Evolutionary conservation across 176 grass and related monocot species (phyloP), one percentile per base, ranked within the genome.

Genomic region (Oryza brachyantha): DNA sequence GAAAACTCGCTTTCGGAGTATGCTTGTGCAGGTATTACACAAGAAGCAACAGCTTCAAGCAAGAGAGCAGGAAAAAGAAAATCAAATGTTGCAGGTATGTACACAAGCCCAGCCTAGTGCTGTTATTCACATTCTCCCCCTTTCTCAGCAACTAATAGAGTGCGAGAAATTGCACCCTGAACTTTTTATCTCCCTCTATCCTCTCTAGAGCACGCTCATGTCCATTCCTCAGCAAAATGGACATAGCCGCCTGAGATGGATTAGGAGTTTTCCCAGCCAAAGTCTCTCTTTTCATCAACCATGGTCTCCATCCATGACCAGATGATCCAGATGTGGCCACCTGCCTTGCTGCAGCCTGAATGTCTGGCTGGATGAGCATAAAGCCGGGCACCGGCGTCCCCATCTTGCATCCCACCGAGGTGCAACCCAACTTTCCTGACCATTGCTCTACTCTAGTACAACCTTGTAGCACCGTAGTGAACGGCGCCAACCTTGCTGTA

Each of bases 391-490:
- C 83, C 14, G 13, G 26, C 66, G n/a, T 42, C 28, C 61, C 43
- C 75, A 43, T 42, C 37, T 67, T 65, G 21, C 66, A 50, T 32
- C 31, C 31, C 52, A 12, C 6, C 3, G 21, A 8, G 42, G 46
- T 52, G 67, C 35, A 29, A 22, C 3, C 3, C 11, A 66, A 32
- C 61, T 16, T 16, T 31, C 41, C 41, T 32, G 8, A 50, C 19
- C 12, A 41, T 31, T 36, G 2, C 2, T 36, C 2, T 38, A 76
- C 24, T 81, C 69, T 88, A 97, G 74, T 94, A 88, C 91, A 93
- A 86, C 60, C 90, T 88, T 6, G 88, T 61, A 42, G 83, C 64
- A 27, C 83, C 86, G 25, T 82, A 89, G 50, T 95, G 89, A 85
- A 81, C 83, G 66, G 83, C 55, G 8, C 84, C 78, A 16, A 88